Evolutionary conservation across 208 protist genomes (phyloP), one percentile per base, ranked within the genome.

Genomic region (Leishmania guyanensis): DNA sequence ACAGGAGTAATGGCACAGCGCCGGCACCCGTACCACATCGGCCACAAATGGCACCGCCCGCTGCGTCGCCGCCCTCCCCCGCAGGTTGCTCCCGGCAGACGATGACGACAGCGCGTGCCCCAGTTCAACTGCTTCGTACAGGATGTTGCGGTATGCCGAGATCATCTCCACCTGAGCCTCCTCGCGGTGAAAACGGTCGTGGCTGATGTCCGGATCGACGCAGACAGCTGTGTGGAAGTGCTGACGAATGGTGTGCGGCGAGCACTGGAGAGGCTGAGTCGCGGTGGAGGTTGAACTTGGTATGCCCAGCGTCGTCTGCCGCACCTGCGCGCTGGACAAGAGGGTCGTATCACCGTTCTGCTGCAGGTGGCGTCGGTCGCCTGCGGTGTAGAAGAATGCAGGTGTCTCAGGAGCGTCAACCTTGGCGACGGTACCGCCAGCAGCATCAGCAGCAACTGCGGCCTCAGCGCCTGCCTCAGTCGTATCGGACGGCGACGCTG

Each of bases 81-180:
- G 76, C 8, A 75, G 72, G 51, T 62, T 65, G 26, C 82, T 50
- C 5, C 39, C 56, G 22, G 54, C 74, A 53, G 74, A 46, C 16
- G 56, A 8, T 16, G 22, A 43, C 22, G 48, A 22, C 29, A 12
- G 22, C 14, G 73, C 33, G 33, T 36, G 74, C 10, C 80, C 83
- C 46, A 96, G 26, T 81, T 97, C 93, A 16, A 79, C 85, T 5
- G 91, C 91, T 76, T 97, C 94, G 69, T 93, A 96, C 17, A 97
- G 78, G 53, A 97, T 89, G 75, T 97, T 97, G 64, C 94, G 92
- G 73, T 96, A 97, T 17, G 88, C 92, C 26, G 91, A 88, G 51
- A 96, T 97, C 89, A 97, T 86, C 87, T 97, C 93, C 66, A 96
- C 94, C 88, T 97, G 91, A 33, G 93, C 94, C 89, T 97, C 94